Evolutionary conservation across 257 asterid species (phyloP).

Genomic region (Jaltomata sinuosa): DNA sequence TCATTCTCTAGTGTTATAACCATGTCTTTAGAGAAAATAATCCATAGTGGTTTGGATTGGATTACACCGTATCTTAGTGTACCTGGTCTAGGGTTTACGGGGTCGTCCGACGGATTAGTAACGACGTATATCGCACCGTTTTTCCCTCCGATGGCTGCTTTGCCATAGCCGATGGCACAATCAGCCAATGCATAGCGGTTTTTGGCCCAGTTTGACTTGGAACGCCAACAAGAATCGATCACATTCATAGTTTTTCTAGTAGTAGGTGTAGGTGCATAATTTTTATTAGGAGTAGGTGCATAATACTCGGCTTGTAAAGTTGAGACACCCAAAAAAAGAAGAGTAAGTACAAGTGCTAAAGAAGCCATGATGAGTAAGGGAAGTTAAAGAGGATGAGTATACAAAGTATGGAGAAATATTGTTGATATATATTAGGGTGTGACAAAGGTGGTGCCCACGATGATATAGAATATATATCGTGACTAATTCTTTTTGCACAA

Average conservation of each 20-base stretch:
- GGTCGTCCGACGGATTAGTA: constrained; percentile 53
- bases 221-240: constrained; percentile 73
- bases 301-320: constrained; percentile 13
- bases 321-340: constrained; percentile 17
- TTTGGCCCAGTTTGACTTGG: constrained; percentile 49
- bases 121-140: constrained; percentile 48
- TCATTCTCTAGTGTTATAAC: constrained; percentile 51
- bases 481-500: constrained; percentile 14
- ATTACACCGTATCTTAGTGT: constrained; percentile 72
- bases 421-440: not conserved
- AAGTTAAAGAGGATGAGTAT: not conserved
- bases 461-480: not conserved
- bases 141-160: constrained; percentile 59
- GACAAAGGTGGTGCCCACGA: constrained; percentile 49
- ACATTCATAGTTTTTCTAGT: constrained; percentile 30
- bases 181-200: constrained; percentile 60
- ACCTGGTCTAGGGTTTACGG: constrained; percentile 47
- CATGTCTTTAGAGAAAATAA: constrained; percentile 48
- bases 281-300: not conserved
- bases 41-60: constrained; percentile 65
- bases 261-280: not conserved
- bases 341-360: constrained; percentile 12
- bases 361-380: constrained; percentile 28
- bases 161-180: constrained; percentile 67
- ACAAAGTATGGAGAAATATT: not conserved